These are phyloP conservation scores for Asterochloris erici DNA, from an alignment of 139 green algal species.

Conservation along the genomic window DNA sequence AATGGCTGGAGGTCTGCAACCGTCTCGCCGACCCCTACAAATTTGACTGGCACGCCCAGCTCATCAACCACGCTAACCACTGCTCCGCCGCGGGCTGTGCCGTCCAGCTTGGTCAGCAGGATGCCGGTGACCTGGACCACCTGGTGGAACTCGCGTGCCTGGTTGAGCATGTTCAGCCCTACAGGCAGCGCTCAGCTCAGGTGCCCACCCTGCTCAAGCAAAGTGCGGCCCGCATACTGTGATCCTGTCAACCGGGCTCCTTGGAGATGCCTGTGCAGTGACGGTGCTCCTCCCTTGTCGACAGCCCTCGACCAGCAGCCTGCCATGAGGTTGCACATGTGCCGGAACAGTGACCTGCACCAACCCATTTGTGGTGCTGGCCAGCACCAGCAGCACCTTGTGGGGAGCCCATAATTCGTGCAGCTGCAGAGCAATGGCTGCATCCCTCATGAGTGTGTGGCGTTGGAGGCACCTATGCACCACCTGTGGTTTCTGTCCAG, in stretches of 20 bases:
- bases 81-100: constrained; percentile 80
- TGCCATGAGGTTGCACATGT: no score
- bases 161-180: constrained; percentile 95
- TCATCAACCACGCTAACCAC: constrained; percentile 89
- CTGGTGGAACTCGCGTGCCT: constrained; percentile 90
- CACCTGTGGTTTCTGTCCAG: neutral
- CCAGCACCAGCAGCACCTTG: no score
- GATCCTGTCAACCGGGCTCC: no score
- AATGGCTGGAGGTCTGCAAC: constrained; percentile 96
- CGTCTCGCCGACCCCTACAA: constrained; percentile 94
- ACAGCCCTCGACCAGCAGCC: no score
- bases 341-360: no score
- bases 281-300: no score
- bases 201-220: neutral
- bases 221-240: no score
- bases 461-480: neutral
- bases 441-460: no score
- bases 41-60: constrained; percentile 93
- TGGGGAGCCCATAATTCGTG: no score
- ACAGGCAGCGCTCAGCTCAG: neutral
- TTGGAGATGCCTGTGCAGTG: no score
- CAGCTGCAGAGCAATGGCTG: no score
- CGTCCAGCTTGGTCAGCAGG: constrained; percentile 98
- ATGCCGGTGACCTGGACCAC: constrained; percentile 82
- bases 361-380: no score